Evolutionary conservation across 1,139 yeast genomes (phyloP).

Genomic region (Protomyces arabidopsidicola): DNA sequence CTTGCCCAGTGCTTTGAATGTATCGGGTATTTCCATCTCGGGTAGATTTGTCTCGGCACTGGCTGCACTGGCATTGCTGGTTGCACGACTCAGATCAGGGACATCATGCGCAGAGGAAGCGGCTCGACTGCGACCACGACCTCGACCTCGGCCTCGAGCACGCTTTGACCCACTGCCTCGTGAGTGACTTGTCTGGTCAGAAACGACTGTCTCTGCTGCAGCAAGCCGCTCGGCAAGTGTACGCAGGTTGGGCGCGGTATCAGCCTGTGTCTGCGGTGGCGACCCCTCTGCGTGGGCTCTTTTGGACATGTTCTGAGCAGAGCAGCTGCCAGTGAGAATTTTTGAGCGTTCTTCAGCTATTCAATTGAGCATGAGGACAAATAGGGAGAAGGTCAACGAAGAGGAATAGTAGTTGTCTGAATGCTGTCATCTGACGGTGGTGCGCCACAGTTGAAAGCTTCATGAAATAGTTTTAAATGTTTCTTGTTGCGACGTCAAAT

Average conservation of each 20-base stretch:
- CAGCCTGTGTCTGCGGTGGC: neutral
- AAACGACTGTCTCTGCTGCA: neutral
- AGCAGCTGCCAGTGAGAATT: too few relatives aligned
- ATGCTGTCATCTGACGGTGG: too few relatives aligned
- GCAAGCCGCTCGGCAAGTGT: neutral
- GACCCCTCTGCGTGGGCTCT: neutral
- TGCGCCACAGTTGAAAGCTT: too few relatives aligned
- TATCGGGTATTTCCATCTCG: constrained; percentile 16
- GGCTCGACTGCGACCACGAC: constrained; percentile 14
- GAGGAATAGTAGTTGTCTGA: too few relatives aligned
- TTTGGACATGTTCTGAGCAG: neutral
- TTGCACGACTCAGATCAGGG: constrained; percentile 4
- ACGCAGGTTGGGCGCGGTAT: neutral
- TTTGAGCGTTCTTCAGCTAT: too few relatives aligned
- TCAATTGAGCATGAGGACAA: too few relatives aligned
- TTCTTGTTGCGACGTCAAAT: too few relatives aligned
- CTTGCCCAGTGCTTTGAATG: constrained; percentile 20
- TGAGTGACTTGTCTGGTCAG: neutral
- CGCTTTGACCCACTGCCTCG: neutral
- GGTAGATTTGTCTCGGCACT: constrained; percentile 2
- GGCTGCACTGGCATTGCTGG: constrained; percentile 10
- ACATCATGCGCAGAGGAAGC: constrained; percentile 1
- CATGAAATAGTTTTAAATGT: too few relatives aligned
- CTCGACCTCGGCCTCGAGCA: constrained; percentile 1
- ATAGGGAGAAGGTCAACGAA: too few relatives aligned